Base-by-base conservation (phyloP, 371 early-diverging fungal genomes). In the Cokeromyces recurvatus region DNA sequence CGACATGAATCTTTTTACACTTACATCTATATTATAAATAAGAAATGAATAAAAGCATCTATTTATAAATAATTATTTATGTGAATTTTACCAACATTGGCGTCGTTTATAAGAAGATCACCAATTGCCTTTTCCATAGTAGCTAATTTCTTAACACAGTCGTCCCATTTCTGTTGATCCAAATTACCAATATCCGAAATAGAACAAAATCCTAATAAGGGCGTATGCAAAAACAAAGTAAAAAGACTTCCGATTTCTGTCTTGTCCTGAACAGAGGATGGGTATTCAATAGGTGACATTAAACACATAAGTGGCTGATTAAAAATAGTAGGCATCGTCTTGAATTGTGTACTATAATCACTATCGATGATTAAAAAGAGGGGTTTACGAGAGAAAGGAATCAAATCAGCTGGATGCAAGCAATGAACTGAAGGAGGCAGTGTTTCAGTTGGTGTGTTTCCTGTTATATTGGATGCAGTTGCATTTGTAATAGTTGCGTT, bases 331-430 rank as follows among this genome's bases (percentile, higher is more conserved):
- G 91, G 85, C 55, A 91, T 78, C 21, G 67, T 57, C 63, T 73
- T 81, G 68, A 93, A 96, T 7, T 87, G 88, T 1, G 53, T 54
- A 36, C 91, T 89, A 61, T 87, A 86, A 47, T 75, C 84, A 69
- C 93, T 92, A 57, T 97, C 98, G 7, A 96, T 79, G 40, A 97
- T 83, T 4, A 95, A 60, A 51, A 95, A 94, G 51, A 97, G 55
- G 0, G 98, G 93, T 54, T 95, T 95, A 24, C 98, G 72, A 14
- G 94, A 91, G 49, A 90, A 94, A 0, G 98, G 96, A 2, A 93
- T 59, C 7, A 97, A 72, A 48, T 97, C 98, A 1, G 81, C 83
- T 3, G 95, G 94, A 58, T 94, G 90, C 22, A 95, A 64, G 22
- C 90, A 84, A 62, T 92, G 82, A 37, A 77, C 67, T 9, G 81